Conservation (phyloP, 2,329 filamentous ascomycete species). For the Phaeosphaeria sp. region DNA sequence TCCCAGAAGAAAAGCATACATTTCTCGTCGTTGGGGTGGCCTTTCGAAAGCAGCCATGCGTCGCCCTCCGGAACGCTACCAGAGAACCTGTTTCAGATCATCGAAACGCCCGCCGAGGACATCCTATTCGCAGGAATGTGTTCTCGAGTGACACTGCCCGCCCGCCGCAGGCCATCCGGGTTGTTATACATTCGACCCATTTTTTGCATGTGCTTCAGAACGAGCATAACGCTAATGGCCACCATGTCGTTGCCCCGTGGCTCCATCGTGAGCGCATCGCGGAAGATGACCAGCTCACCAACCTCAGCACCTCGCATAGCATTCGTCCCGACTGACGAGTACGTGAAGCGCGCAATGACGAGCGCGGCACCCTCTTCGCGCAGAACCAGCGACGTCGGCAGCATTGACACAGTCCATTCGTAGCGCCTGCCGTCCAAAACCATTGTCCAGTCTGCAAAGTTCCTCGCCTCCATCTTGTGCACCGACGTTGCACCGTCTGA, state of each 20-base stretch:
- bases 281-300: slow-evolving; percentile 35
- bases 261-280: slow-evolving; percentile 29
- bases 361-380: slow-evolving; percentile 18
- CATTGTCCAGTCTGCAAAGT: slow-evolving; percentile 40
- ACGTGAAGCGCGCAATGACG: slow-evolving; percentile 41
- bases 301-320: slow-evolving; percentile 37
- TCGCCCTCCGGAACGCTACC: neutral
- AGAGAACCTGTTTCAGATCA: slow-evolving; percentile 5
- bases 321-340: slow-evolving; percentile 31
- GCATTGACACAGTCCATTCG: slow-evolving; percentile 32
- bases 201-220: slow-evolving; percentile 34
- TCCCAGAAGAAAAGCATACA: neutral
- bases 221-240: slow-evolving; percentile 36
- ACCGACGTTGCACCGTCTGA: slow-evolving; percentile 10
- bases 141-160: slow-evolving; percentile 17
- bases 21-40: neutral
- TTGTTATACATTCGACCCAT: slow-evolving; percentile 37
- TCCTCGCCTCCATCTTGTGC: slow-evolving; percentile 39
- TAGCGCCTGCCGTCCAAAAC: slow-evolving; percentile 23
- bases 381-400: slow-evolving; percentile 32
- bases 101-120: slow-evolving; percentile 18
- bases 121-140: slow-evolving; percentile 12
- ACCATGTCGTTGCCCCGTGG: slow-evolving; percentile 34
- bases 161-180: slow-evolving; percentile 9
- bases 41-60: neutral